Base-by-base conservation (phyloP, 169 alveolate species). In the Plasmodium chabaudi region DNA sequence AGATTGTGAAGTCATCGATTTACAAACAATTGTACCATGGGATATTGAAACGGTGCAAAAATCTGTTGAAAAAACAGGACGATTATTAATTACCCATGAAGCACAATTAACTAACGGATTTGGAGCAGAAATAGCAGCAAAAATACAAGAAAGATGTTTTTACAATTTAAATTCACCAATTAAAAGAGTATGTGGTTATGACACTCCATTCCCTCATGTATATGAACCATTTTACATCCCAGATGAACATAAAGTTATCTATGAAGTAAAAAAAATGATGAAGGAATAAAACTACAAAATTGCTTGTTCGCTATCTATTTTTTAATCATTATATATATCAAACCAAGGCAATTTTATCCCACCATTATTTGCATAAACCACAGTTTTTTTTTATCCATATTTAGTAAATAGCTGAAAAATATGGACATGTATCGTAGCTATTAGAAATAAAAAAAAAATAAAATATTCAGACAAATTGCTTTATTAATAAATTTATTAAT, bases 201-300 rank as follows among this genome's bases (percentile, higher is more conserved):
- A 98, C 93, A 98, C 99, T 15, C 99, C 99, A 34, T 97, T 97
- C 94, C 99, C 99, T 13, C 96, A 96, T 46, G 98, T 96, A 0
- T 97, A 90, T 88, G 99, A 98, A 87, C 93, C 94, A 94, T 91
- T 97, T 73, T 97, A 97, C 89, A 87, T 97, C 59, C 99, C 99
- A 47, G 98, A 97, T 77, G 97, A 96, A 77, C 94, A 88, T 90
- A 97, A 97, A 88, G 71, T 97, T 46, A 79, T 92, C 60, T 98
- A 97, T 71, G 99, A 97, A 21, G 95, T 96, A 39, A 95, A 93
- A 89, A 93, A 95, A 68, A 86, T 96, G 90, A 82, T 82, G 90
- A 72, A 93, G 10, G 77, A 84, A 44, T 95, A 88, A 75, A 51
- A 51, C 5, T 34, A 34, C 42, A 34, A 34, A 34, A 34, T 5